A percentile compares a stretch with the other conserved stretches of the same genome.
These are phyloP conservation scores for Neonectria neomacrospora DNA, from an alignment of 2,329 filamentous ascomycete species.

Conservation along the genomic window DNA sequence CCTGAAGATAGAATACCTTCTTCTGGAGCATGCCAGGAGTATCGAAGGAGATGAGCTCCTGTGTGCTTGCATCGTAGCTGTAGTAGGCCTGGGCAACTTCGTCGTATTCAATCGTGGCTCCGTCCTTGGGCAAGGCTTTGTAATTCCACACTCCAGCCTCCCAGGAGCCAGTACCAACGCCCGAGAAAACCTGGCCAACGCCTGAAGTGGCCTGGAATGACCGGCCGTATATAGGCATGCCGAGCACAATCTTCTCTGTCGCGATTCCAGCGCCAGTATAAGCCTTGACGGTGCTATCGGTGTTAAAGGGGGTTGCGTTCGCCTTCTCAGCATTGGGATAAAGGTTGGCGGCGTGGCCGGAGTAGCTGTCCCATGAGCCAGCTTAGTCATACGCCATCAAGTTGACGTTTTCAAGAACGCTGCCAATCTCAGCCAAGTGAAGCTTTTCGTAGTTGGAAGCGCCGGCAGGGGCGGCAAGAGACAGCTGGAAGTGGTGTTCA, in stretches of 20 bases:
- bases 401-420: conserved; percentile 66
- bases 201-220: conserved; percentile 63
- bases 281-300: conserved; percentile 70
- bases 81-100: conserved; percentile 70
- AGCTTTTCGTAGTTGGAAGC: conserved; percentile 60
- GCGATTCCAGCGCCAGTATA: conserved; percentile 74
- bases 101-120: conserved; percentile 69
- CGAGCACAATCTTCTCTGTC: conserved; percentile 75
- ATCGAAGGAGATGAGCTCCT: conserved; percentile 78
- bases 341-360: conserved; percentile 80
- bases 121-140: conserved; percentile 75
- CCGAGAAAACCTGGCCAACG: conserved; percentile 70
- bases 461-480: conserved; percentile 64
- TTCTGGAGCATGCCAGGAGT: conserved; percentile 67
- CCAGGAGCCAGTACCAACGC: conserved; percentile 75
- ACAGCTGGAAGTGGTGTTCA: conserved; percentile 64
- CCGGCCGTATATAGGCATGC: conserved; percentile 72
- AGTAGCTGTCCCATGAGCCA: conserved; percentile 73
- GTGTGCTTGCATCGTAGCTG: conserved; percentile 70
- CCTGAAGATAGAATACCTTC: conserved; percentile 75
- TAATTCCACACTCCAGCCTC: conserved; percentile 84
- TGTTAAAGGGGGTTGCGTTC: conserved; percentile 74
- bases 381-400: conserved; percentile 84
- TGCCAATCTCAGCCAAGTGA: conserved; percentile 59
- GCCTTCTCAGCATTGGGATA: conserved; percentile 66